These are phyloP conservation scores for Amphirosellinia nigrospora DNA, from an alignment of 495 filamentous ascomycete genomes.

Conservation along the genomic window DNA sequence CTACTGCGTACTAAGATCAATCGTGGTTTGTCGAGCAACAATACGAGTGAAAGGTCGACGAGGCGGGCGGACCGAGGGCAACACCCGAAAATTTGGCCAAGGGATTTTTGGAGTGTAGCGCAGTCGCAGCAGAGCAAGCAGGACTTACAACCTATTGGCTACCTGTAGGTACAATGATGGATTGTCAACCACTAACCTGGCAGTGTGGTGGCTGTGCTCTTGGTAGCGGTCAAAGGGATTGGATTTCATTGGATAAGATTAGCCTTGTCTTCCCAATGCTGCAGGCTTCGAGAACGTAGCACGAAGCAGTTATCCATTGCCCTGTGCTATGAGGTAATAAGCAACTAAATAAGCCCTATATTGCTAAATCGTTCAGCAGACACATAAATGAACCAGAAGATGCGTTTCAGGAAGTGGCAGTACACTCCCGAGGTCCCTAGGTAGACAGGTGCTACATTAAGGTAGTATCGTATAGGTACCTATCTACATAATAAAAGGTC, in stretches of 20 bases:
- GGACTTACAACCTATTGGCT: too few relatives aligned
- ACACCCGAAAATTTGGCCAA: background rate
- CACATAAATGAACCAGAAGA: background rate
- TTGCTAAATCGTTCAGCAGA: background rate
- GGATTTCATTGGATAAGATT: background rate
- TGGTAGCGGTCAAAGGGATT: background rate
- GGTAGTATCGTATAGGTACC: too few relatives aligned
- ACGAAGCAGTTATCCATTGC: background rate
- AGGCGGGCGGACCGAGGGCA: background rate
- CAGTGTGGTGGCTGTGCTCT: slow-evolving; percentile 15
- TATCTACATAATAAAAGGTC: background rate
- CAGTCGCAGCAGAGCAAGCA: background rate
- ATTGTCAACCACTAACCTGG: background rate
- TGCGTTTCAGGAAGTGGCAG: background rate
- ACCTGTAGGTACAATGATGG: too few relatives aligned
- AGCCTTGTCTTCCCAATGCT: background rate
- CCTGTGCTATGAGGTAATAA: background rate
- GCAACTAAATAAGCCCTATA: background rate
- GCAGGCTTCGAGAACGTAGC: slow-evolving; percentile 20
- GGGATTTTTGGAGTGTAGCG: background rate
- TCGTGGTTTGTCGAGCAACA: background rate
- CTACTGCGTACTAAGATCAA: background rate
- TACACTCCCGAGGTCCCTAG: too few relatives aligned
- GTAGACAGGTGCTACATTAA: too few relatives aligned
- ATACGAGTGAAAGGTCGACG: background rate